Conservation (phyloP, 495 filamentous ascomycete species). For the Penicillium cosmopolitanum region DNA sequence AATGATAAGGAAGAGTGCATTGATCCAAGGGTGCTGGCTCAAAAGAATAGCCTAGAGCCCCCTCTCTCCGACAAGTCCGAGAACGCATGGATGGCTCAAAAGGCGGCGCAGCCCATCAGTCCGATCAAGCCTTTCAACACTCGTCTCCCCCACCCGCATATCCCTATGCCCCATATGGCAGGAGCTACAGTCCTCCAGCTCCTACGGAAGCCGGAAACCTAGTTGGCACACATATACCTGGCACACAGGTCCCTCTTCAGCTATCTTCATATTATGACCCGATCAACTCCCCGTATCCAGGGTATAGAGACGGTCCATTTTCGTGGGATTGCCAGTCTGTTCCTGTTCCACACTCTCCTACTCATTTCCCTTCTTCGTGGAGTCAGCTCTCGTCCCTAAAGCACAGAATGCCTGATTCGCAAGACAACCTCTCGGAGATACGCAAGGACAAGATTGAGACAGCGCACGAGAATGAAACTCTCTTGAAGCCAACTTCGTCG, state of each 20-base stretch:
- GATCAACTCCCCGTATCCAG: background rate
- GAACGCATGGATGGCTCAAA: background rate
- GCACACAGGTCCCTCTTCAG: background rate
- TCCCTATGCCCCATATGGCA: background rate
- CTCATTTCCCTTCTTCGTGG: background rate
- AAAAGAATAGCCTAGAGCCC: background rate
- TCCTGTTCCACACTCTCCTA: background rate
- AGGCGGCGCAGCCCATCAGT: background rate
- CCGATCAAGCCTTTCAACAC: background rate
- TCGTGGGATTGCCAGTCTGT: background rate
- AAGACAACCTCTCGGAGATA: background rate
- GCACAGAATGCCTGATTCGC: background rate
- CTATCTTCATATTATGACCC: background rate
- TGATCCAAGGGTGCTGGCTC: background rate
- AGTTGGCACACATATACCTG: background rate
- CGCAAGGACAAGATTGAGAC: background rate
- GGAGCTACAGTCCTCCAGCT: background rate
- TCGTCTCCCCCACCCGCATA: background rate
- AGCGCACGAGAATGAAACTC: background rate
- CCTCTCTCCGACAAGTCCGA: background rate
- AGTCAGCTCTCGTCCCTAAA: background rate
- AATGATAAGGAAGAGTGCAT: conserved; percentile 1
- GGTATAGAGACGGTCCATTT: background rate
- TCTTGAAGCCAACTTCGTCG: background rate
- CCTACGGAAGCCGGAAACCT: background rate